A percentile compares a stretch with the other conserved stretches of the same genome.
Conservation (phyloP, 345 rosid genomes). For the Punica granatum region DNA sequence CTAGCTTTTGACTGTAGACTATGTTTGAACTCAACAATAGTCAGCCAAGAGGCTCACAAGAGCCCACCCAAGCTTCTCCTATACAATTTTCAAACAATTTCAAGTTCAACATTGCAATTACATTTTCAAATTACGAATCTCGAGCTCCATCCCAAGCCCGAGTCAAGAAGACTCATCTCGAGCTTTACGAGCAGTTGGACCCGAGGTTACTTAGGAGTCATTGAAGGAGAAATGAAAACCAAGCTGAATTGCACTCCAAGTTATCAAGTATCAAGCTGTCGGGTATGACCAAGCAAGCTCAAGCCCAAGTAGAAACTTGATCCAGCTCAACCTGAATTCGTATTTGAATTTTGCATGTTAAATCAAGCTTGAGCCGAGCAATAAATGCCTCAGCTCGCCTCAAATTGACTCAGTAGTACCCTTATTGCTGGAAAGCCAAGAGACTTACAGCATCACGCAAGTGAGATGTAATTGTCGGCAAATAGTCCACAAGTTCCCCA, state of each 20-base stretch:
- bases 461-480: conserved; percentile 91
- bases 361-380: not conserved
- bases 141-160: not conserved
- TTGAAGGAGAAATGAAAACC: too few species aligned
- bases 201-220: not conserved
- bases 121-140: not conserved
- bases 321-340: not conserved
- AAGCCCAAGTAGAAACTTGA: not conserved
- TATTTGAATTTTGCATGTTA: not conserved
- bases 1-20: not conserved
- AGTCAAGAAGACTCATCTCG: not conserved
- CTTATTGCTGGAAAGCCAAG: not conserved
- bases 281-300: not conserved
- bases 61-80: not conserved
- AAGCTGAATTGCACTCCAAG: not conserved
- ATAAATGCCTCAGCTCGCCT: not conserved
- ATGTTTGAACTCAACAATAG: not conserved
- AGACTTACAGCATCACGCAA: conserved; percentile 86
- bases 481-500: conserved; percentile 84
- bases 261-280: not conserved
- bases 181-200: not conserved
- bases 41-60: not conserved
- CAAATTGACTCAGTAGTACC: not conserved
- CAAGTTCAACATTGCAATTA: not conserved
- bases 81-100: not conserved